Evolutionary conservation across 148 eudicot species (phyloP).

Genomic region (Vaccinium corymbosum): DNA sequence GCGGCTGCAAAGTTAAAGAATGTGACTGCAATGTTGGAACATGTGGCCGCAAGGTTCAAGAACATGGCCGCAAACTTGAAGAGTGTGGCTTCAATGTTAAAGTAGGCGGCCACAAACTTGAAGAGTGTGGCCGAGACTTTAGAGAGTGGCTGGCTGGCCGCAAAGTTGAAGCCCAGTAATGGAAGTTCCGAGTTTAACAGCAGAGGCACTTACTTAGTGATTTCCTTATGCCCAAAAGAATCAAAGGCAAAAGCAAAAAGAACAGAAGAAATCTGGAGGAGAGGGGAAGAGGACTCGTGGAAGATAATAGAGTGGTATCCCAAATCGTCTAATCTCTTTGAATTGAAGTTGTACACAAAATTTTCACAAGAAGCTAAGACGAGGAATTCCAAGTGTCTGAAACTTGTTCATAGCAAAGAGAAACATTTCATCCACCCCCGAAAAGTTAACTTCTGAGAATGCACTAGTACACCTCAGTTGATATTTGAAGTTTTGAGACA

Average conservation of each 20-base stretch:
- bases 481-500: not conserved
- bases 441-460: not conserved
- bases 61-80: no score
- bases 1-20: no score
- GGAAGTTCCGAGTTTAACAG: not conserved
- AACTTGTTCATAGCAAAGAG: not conserved
- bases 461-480: not conserved
- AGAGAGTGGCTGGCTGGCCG: no score
- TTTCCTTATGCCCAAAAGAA: not conserved
- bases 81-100: no score
- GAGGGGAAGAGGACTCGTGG: no score
- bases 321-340: not conserved
- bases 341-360: not conserved
- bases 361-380: not conserved
- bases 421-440: not conserved
- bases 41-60: no score
- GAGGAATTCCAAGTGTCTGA: not conserved
- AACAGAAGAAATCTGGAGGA: not conserved
- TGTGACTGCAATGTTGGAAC: no score
- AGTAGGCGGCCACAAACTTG: no score
- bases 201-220: not conserved
- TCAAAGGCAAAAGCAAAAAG: not conserved
- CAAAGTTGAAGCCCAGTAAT: not conserved
- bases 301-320: not conserved
- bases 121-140: no score